Conservation (phyloP, 2,329 filamentous ascomycete genomes). For the Calonectria henricotiae region DNA sequence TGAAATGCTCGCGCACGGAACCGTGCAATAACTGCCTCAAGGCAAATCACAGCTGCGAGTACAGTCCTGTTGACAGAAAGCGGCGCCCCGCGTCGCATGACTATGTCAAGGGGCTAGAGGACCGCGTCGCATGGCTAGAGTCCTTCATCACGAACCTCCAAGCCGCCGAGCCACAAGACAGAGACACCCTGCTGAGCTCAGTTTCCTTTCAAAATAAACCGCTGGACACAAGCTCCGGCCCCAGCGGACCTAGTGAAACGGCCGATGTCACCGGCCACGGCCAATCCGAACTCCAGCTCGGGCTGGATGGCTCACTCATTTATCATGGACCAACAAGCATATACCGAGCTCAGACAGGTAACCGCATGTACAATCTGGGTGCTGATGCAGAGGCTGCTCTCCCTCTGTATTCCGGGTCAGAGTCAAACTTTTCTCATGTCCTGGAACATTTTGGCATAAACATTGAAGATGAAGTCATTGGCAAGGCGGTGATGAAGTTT, state of each 20-base stretch:
- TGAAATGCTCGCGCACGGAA: slow-evolving; percentile 39
- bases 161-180: slow-evolving; percentile 31
- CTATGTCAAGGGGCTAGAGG: slow-evolving; percentile 48
- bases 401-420: slow-evolving; percentile 30
- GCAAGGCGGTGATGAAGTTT: slow-evolving; percentile 46
- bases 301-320: slow-evolving; percentile 40
- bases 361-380: slow-evolving; percentile 15
- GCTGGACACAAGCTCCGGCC: background rate
- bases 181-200: slow-evolving; percentile 25
- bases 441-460: slow-evolving; percentile 49
- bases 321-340: slow-evolving; percentile 51
- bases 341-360: slow-evolving; percentile 41
- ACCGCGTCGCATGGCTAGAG: slow-evolving; percentile 45
- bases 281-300: slow-evolving; percentile 30
- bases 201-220: slow-evolving; percentile 23
- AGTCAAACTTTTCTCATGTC: slow-evolving; percentile 42
- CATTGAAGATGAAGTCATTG: slow-evolving; percentile 45
- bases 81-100: slow-evolving; percentile 41
- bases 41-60: slow-evolving; percentile 32
- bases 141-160: slow-evolving; percentile 35
- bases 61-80: slow-evolving; percentile 34
- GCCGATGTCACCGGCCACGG: background rate
- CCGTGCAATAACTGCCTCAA: slow-evolving; percentile 37
- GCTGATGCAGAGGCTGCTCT: slow-evolving; percentile 18
- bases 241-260: background rate